Evolutionary conservation across 169 alveolate species (phyloP), one percentile per base, ranked within the genome.

Genomic region (Cryptosporidium bovis): DNA sequence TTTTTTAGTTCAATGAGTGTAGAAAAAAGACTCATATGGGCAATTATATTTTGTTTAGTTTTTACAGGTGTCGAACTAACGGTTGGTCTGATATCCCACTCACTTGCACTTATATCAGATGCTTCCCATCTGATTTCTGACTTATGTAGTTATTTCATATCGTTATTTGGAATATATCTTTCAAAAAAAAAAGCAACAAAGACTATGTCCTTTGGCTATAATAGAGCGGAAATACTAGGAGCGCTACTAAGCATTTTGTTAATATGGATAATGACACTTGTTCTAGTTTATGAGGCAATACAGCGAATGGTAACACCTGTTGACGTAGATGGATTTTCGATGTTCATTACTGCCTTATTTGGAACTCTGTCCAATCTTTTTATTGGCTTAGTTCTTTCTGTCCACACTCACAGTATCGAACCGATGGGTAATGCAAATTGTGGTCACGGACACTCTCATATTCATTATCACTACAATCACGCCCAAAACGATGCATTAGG

Each of bases 121-220:
- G 98, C 99, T 46, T 97, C 99, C 15, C 99, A 97, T 90, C 90
- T 97, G 90, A 93, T 96, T 69, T 95, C 98, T 46, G 99, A 97
- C 71, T 91, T 97, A 51, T 90, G 95, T 64, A 97, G 99, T n/a
- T 97, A 96, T 84, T 84, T 93, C 2, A 95, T 96, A 90, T 94
- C 98, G 33, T 91, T 97, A 60, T 84, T 94, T 82, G 94, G 99
- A 7, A 83, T 97, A 62, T 92, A 93, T 92, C 92, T 96, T 27
- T 93, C 98, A 44, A 91, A 90, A 71, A 90, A 91, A 77, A 93
- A 95, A 69, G 98, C 98, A 18, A 95, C 95, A 18, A 91, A 91
- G 53, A 90, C 92, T 51, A 92, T 96, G 96, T 93, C 98, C 4
- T 96, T 93, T 85, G 99, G 99, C 8, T 96, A 94, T 77, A 96